These are phyloP conservation scores for Boletales sp. DNA, from an alignment of 768 basidiomycete genomes.

Conservation along the genomic window DNA sequence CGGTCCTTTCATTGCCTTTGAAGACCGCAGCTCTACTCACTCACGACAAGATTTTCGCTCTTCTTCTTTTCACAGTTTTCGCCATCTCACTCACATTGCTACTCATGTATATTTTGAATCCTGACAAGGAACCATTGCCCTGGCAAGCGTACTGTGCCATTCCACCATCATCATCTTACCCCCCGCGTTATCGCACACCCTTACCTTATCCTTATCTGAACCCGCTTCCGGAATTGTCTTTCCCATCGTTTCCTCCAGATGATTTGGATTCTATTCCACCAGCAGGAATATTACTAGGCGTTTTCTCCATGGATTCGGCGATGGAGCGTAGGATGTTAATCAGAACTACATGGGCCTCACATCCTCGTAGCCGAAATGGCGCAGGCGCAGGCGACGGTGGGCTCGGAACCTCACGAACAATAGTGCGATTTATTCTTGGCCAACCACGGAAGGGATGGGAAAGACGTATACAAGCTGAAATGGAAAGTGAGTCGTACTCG, in stretches of 20 bases:
- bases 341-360: conserved; percentile 85
- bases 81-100: conserved; percentile 81
- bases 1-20: conserved; percentile 26
- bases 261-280: conserved; percentile 74
- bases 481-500: conserved; percentile 66
- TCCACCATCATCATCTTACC: conserved; percentile 45
- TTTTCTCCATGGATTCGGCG: conserved; percentile 85
- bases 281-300: conserved; percentile 82
- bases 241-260: conserved; percentile 63
- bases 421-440: conserved; percentile 88
- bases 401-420: conserved; percentile 72
- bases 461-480: conserved; percentile 77
- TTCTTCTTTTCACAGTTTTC: conserved; percentile 76
- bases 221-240: conserved; percentile 24
- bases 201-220: conserved; percentile 38
- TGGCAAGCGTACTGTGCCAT: conserved; percentile 92
- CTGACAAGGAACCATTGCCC: conserved; percentile 91
- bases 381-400: conserved; percentile 68
- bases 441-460: conserved; percentile 79
- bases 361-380: conserved; percentile 72
- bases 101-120: conserved; percentile 90
- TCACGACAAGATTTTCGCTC: conserved; percentile 53
- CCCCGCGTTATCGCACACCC: conserved; percentile 41
- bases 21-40: conserved; percentile 15
- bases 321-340: conserved; percentile 85